A percentile compares a stretch with the other conserved stretches of the same genome.
Evolutionary conservation across 129 eudicot species (phyloP).

Genomic region (Tagetes patula): DNA sequence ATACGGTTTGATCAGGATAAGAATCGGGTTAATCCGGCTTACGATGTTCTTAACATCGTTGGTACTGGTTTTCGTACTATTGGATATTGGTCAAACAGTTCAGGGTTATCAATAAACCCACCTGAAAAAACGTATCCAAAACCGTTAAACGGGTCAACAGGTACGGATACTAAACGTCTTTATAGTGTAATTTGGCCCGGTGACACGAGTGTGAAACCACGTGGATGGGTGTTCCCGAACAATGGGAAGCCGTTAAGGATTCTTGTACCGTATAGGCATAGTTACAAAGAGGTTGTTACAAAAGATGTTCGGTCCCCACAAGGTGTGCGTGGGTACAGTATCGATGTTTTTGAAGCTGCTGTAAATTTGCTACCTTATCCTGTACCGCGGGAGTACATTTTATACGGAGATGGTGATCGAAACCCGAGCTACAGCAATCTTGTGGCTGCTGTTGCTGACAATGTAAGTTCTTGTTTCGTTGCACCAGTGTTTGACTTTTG

Average conservation of each 20-base stretch:
- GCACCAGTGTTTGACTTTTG: constrained; percentile 13
- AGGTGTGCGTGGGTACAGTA: constrained; percentile 84
- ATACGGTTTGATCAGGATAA: constrained; percentile 65
- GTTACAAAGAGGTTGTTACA: constrained; percentile 58
- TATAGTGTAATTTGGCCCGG: constrained; percentile 91
- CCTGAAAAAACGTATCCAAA: constrained; percentile 60
- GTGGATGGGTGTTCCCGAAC: constrained; percentile 97
- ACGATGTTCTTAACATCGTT: constrained; percentile 69
- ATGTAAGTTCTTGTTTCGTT: constrained; percentile 52
- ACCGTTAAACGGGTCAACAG: constrained; percentile 48
- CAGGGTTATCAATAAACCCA: constrained; percentile 58
- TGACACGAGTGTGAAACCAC: constrained; percentile 58
- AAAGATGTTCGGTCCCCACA: constrained; percentile 56
- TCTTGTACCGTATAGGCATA: constrained; percentile 79
- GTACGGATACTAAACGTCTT: constrained; percentile 44
- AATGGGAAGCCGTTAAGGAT: constrained; percentile 82
- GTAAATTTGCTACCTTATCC: constrained; percentile 75
- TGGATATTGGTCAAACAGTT: constrained; percentile 89
- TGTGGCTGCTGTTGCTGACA: constrained; percentile 66
- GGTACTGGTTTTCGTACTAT: constrained; percentile 65
- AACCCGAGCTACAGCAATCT: constrained; percentile 70
- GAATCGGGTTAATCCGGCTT: constrained; percentile 66
- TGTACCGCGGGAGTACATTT: constrained; percentile 67
- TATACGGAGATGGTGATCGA: constrained; percentile 71
- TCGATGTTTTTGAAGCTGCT: constrained; percentile 96